These are phyloP conservation scores for Plantago elongata DNA, from an alignment of 257 asterid species.

Conservation along the genomic window DNA sequence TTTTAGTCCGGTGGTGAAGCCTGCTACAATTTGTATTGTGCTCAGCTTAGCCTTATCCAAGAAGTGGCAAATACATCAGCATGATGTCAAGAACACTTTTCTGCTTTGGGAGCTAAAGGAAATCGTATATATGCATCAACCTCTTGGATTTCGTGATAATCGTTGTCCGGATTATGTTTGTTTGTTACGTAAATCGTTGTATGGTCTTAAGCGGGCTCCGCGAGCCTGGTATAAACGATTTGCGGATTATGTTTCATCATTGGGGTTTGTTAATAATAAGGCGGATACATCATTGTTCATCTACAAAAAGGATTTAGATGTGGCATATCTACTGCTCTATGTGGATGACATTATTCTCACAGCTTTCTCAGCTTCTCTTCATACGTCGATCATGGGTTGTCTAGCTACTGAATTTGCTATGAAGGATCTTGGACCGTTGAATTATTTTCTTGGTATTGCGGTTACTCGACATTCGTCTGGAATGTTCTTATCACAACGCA, in stretches of 20 bases:
- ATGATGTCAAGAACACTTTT: no score
- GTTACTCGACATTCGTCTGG: not conserved
- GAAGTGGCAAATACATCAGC: not conserved
- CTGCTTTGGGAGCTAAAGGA: no score
- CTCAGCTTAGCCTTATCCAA: not conserved
- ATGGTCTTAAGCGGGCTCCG: not conserved
- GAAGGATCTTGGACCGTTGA: not conserved
- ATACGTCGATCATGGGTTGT: not conserved
- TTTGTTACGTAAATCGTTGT: not conserved
- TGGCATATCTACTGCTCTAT: not conserved
- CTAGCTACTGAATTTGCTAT: not conserved
- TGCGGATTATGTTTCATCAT: not conserved
- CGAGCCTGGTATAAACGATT: not conserved
- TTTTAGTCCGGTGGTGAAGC: not conserved
- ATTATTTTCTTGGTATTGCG: not conserved
- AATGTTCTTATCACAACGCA: not conserved
- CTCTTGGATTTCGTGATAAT: not conserved
- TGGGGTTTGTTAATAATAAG: not conserved
- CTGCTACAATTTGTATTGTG: not conserved
- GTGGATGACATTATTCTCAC: not conserved
- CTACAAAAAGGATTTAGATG: not conserved
- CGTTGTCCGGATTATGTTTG: not conserved
- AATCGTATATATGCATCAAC: not conserved
- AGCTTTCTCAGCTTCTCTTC: not conserved
- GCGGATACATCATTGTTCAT: not conserved